Base-by-base conservation (phyloP, 805 yeast species). In the Nakazawaea wickerhamii region DNA sequence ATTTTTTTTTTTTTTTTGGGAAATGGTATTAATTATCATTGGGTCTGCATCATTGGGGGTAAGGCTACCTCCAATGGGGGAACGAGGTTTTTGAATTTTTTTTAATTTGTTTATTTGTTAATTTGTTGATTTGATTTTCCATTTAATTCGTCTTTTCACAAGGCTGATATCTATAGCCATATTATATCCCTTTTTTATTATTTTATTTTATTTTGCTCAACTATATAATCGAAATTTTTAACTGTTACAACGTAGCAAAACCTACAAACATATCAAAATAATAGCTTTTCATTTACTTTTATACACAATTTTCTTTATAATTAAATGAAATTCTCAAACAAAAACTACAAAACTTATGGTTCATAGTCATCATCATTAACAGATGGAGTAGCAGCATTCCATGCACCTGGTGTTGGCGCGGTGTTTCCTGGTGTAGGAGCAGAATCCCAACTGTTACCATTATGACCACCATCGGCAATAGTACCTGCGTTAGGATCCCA, bases 381-480 rank as follows among this genome's bases (percentile, higher is more conserved):
- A 17, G 62, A 57, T 7, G 77, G 69, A 3, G 78, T 71, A 6
- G 76, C 75, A 18, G 68, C 69, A 42, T 69, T 70, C 65, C 70
- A 67, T 17, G 61, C 70, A 18, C 71, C 73, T 38, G 70, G 68
- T 4, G 69, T 58, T 11, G 63, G 56, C 14, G 57, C 60, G 15
- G 51, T 51, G 45, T 52, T 43, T 36, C 53, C 48, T 43, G 62
- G 64, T 44, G 58, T 61, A 58, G 75, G 71, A 10, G 73, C 58
- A 40, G 73, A 62, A 27, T 70, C 65, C 58, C 64, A 53, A 45
- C 51, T 34, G 63, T 55, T 43, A 44, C 72, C 73, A 22, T 57
- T 59, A 35, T 58, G 61, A 17, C 66, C 67, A 17, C 34, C 43
- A 23, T 34, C 52, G 14, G 49, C 51, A 44, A 8, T 57, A 44